These are phyloP conservation scores for Spergularia marina DNA, from an alignment of 148 eudicot species.

Conservation along the genomic window DNA sequence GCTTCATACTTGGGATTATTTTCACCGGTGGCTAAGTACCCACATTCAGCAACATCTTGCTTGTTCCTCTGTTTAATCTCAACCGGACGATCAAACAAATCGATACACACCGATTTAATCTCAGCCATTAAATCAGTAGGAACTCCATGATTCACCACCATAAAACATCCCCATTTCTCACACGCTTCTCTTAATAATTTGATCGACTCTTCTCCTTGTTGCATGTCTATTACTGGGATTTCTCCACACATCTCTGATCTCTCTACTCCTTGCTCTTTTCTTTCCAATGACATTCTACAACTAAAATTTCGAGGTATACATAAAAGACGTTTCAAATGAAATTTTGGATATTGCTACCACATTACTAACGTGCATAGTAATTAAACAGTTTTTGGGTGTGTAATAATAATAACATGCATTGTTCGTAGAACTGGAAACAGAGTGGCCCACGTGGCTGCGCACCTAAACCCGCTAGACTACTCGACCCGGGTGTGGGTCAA, in stretches of 20 bases:
- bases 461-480: too few species aligned
- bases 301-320: too few species aligned
- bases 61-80: slow-evolving; percentile 52
- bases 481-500: too few species aligned
- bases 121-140: slow-evolving; percentile 44
- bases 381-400: too few species aligned
- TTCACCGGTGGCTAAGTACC: slow-evolving; percentile 45
- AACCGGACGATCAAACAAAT: slow-evolving; percentile 48
- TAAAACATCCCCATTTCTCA: slow-evolving; percentile 64
- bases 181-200: slow-evolving; percentile 43
- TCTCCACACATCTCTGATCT: background rate
- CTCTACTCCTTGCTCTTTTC: too few species aligned
- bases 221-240: slow-evolving; percentile 49
- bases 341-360: too few species aligned
- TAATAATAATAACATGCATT: too few species aligned
- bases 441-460: too few species aligned
- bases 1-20: slow-evolving; percentile 59
- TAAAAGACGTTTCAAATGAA: too few species aligned
- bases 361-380: too few species aligned
- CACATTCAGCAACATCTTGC: slow-evolving; percentile 52
- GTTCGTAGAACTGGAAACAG: too few species aligned
- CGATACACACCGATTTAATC: slow-evolving; percentile 45
- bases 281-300: too few species aligned
- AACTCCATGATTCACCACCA: slow-evolving; percentile 53
- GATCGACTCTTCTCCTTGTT: slow-evolving; percentile 20